Evolutionary conservation across 2,329 filamentous ascomycete species (phyloP).

Genomic region (Furcasterigmium sp.): DNA sequence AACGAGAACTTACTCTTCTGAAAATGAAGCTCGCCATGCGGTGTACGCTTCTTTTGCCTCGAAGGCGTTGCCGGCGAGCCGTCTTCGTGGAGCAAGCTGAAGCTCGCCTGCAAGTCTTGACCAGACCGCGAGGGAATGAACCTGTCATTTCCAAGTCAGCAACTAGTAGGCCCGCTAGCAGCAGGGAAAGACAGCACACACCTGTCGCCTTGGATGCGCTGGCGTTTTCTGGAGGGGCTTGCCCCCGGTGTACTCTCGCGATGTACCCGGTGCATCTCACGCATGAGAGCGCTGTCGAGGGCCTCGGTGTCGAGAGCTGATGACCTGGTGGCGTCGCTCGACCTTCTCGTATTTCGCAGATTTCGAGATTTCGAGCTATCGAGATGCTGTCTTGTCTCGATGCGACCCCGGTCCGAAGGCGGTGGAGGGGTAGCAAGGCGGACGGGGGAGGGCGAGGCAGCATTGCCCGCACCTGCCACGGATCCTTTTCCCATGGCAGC

Average conservation of each 20-base stretch:
- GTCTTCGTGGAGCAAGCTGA: slow-evolving; percentile 86
- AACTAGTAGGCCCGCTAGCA: no score
- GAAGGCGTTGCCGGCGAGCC: slow-evolving; percentile 89
- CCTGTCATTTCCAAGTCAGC: slow-evolving; percentile 39
- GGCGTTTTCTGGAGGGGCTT: slow-evolving; percentile 54
- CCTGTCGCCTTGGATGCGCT: slow-evolving; percentile 58
- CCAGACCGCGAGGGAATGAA: slow-evolving; percentile 94
- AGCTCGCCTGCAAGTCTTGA: slow-evolving; percentile 89
- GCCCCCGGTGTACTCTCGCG: slow-evolving; percentile 47
- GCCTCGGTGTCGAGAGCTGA: slow-evolving; percentile 41
- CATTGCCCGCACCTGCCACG: slow-evolving; percentile 25
- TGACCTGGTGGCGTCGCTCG: slow-evolving; percentile 28
- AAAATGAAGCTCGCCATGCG: slow-evolving; percentile 87
- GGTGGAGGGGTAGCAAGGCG: slow-evolving; percentile 39
- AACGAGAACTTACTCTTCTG: slow-evolving; percentile 66
- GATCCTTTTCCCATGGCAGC: slow-evolving; percentile 19
- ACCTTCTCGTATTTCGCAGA: slow-evolving; percentile 26
- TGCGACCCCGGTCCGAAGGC: slow-evolving; percentile 34
- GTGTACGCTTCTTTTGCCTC: slow-evolving; percentile 75
- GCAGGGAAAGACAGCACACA: no score
- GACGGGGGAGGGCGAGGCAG: slow-evolving; percentile 25
- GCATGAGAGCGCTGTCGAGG: slow-evolving; percentile 44
- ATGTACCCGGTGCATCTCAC: slow-evolving; percentile 45
- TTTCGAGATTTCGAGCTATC: slow-evolving; percentile 27
- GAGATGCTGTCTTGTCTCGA: slow-evolving; percentile 34